Evolutionary conservation across 2,329 filamentous ascomycete species (phyloP).

Genomic region (Didymella arachidicola): DNA sequence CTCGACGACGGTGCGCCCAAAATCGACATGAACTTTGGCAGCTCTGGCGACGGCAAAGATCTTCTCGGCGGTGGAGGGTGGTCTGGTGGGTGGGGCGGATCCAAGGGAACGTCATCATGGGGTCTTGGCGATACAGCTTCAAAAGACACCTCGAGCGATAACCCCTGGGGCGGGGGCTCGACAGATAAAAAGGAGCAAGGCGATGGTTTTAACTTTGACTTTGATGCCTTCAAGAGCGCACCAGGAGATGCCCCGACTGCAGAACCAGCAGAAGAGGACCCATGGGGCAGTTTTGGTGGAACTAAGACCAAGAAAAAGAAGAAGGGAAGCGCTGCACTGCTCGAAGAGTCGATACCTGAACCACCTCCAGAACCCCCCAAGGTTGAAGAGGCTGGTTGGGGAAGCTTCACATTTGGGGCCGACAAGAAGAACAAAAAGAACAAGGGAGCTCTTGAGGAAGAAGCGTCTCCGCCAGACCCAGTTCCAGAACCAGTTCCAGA

Average conservation of each 20-base stretch:
- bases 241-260: constrained; percentile 14
- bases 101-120: constrained; percentile 35
- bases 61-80: constrained; percentile 35
- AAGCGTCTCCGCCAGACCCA: constrained; percentile 31
- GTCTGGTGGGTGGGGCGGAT: constrained; percentile 35
- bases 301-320: constrained; percentile 56
- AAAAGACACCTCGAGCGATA: constrained; percentile 46
- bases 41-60: constrained; percentile 33
- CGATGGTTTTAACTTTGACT: constrained; percentile 47
- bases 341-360: constrained; percentile 29
- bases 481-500: constrained; percentile 41
- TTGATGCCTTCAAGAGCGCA: constrained; percentile 42
- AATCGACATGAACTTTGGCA: constrained; percentile 57
- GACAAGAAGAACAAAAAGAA: constrained; percentile 48
- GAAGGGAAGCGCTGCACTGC: constrained; percentile 37
- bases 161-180: constrained; percentile 46
- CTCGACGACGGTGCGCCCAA: constrained; percentile 57
- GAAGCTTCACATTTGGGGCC: constrained; percentile 32
- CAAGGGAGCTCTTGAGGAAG: constrained; percentile 26
- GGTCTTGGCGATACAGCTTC: constrained; percentile 34
- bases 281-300: constrained; percentile 45
- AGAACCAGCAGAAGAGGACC: constrained; percentile 42
- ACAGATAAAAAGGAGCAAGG: constrained; percentile 48
- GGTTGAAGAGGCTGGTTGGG: constrained; percentile 42
- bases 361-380: constrained; percentile 30